phyloP scores from a whole-genome alignment of 179 eudicot genomes.

The Corrigiola litoralis region DNA sequence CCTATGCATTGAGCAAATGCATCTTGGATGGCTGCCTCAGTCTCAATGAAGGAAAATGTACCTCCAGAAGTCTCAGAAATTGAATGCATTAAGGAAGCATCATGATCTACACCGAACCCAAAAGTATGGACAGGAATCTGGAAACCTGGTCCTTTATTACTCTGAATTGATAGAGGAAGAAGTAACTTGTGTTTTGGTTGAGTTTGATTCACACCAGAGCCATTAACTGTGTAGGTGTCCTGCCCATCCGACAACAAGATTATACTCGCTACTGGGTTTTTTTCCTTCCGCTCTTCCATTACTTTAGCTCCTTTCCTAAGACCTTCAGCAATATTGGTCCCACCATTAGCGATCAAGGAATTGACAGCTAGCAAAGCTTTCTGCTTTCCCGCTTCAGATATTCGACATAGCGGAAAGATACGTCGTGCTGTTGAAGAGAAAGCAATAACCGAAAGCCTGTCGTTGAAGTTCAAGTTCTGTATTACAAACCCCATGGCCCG shows the following conservation, averaged over 20 bases:
- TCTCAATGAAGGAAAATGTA: conserved; percentile 86
- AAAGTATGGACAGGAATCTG: conserved; percentile 77
- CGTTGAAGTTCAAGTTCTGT: conserved; percentile 50
- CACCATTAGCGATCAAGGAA: conserved; percentile 52
- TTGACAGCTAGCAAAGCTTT: conserved; percentile 54
- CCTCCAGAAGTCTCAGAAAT: conserved; percentile 84
- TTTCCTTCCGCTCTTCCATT: conserved; percentile 43
- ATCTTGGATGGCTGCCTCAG: conserved; percentile 78
- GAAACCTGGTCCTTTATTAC: conserved; percentile 20
- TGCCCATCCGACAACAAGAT: conserved; percentile 67
- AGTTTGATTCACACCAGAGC: conserved; percentile 21
- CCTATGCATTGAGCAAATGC: conserved; percentile 96
- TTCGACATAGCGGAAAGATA: conserved; percentile 52
- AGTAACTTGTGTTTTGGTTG: conserved; percentile 28
- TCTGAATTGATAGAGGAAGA: conserved; percentile 30
- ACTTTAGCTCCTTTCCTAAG: conserved; percentile 61
- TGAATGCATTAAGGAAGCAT: conserved; percentile 73
- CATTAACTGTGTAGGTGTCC: conserved; percentile 50
- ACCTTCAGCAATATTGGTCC: conserved; percentile 66
- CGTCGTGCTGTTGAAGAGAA: conserved; percentile 70
- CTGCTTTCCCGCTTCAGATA: conserved; percentile 45
- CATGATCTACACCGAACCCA: conserved; percentile 85
- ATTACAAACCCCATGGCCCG: conserved; percentile 72
- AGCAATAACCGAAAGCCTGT: conserved; percentile 61
- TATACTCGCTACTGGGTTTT: conserved; percentile 51